Evolutionary conservation across 805 yeast species (phyloP).

Genomic region (Tetrapisispora namnaoensis): DNA sequence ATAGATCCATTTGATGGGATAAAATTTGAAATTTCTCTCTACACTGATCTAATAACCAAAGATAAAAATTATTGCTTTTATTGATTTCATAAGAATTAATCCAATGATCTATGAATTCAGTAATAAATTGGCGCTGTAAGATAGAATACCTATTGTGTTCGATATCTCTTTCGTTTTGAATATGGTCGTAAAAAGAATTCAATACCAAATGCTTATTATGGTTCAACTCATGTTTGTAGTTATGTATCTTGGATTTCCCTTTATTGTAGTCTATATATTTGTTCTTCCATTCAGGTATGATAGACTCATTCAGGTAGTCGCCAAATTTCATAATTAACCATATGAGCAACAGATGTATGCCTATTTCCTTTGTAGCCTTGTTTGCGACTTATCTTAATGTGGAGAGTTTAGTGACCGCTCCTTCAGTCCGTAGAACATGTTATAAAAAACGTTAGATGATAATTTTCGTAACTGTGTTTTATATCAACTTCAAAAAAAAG

Average conservation of each 20-base stretch:
- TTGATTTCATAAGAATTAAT: slow-evolving; percentile 21
- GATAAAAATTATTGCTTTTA: slow-evolving; percentile 27
- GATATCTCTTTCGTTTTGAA: neutral
- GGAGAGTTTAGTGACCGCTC: too few relatives aligned
- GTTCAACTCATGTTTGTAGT: slow-evolving; percentile 8
- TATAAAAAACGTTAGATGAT: too few relatives aligned
- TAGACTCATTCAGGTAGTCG: slow-evolving; percentile 47
- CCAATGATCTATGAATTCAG: slow-evolving; percentile 27
- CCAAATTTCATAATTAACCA: slow-evolving; percentile 46
- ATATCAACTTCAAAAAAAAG: too few relatives aligned
- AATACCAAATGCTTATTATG: neutral
- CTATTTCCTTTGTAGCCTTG: too few relatives aligned
- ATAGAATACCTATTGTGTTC: neutral
- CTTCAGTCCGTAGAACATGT: too few relatives aligned
- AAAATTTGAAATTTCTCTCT: slow-evolving; percentile 16
- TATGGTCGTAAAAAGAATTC: neutral
- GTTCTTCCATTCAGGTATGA: slow-evolving; percentile 84
- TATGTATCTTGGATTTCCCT: slow-evolving; percentile 32
- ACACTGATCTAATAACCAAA: slow-evolving; percentile 23
- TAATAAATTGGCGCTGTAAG: slow-evolving; percentile 6
- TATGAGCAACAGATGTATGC: too few relatives aligned
- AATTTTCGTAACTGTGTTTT: too few relatives aligned
- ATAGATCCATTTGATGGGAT: slow-evolving; percentile 17
- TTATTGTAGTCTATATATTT: slow-evolving; percentile 64
- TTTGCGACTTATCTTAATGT: too few relatives aligned